Conservation (phyloP, 257 asterid species). For the Petrea volubilis region DNA sequence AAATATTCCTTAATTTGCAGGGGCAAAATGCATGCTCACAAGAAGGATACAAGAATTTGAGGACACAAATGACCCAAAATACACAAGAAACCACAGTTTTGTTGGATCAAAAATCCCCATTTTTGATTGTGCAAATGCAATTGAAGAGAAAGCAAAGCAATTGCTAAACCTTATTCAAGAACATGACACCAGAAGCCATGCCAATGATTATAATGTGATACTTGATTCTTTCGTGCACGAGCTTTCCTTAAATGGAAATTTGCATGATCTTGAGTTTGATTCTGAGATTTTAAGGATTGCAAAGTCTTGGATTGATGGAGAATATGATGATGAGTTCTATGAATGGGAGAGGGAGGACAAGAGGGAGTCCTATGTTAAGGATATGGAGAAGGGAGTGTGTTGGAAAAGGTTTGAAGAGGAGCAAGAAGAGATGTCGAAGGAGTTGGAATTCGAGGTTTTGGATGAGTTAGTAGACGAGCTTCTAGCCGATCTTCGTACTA, state of each 20-base stretch:
- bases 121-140: background rate
- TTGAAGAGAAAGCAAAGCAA: conserved; percentile 41
- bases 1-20: conserved; percentile 6
- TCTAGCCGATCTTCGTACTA: conserved; percentile 33
- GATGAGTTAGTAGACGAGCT: conserved; percentile 49
- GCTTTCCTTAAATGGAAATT: conserved; percentile 23
- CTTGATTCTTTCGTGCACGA: conserved; percentile 58
- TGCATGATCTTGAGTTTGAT: conserved; percentile 24
- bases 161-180: conserved; percentile 28
- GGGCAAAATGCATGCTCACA: conserved; percentile 35
- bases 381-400: conserved; percentile 56
- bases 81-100: background rate
- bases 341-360: conserved; percentile 53
- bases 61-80: background rate
- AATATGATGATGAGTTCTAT: conserved; percentile 36
- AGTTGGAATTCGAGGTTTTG: conserved; percentile 42
- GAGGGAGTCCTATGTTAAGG: conserved; percentile 47
- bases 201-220: conserved; percentile 23
- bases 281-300: conserved; percentile 35
- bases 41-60: conserved; percentile 31
- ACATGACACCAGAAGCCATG: background rate
- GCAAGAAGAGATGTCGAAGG: conserved; percentile 41
- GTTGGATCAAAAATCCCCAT: background rate
- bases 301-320: conserved; percentile 48
- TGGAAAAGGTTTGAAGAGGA: conserved; percentile 58